Base-by-base conservation (phyloP, 2,329 filamentous ascomycete species). In the Alternaria burnsii region DNA sequence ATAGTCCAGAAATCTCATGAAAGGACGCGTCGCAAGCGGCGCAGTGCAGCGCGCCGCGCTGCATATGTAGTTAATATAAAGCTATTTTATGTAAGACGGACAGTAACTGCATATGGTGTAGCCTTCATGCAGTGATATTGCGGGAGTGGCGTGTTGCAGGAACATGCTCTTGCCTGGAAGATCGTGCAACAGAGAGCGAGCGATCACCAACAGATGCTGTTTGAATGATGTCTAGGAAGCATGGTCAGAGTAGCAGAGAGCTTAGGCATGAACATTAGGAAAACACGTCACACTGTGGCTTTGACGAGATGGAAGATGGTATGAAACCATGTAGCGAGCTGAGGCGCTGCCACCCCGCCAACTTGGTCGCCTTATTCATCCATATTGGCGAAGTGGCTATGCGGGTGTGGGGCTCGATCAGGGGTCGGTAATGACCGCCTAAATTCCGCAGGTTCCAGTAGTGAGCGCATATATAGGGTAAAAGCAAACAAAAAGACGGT, bases 11-110 rank as follows among this genome's bases (percentile, higher is more conserved):
- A 32, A 16, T 40, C 7, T 43, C 32, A 26, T 32, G 12, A 36
- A 50, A 26, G 28, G 52, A 48, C 51, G 43, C 26, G 56, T 54
- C 28, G 56, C 22, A 20, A 11, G 53, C 53, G 58, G 58, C 47
- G 54, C 58, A 60, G 58, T 42, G 42, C 32, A n/a, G 28, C 34
- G 36, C 8, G 14, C 46, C 9, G 22, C 16, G 20, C 14, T 52
- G 46, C 55, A 61, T 56, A 53, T 63, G 61, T 36, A 36, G 36
- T 56, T 50, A 59, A 65, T 65, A 61, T 65, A 55, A 10, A 28
- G 11, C 5, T 56, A 40, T 38, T 54, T 32, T 56, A 51, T 43
- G 34, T 36, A 61, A 46, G 52, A 40, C 42, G 20, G 8, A 16
- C 5, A 2, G 46, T 47, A 48, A 30, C 42, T 36, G 14, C 20